phyloP scores from a whole-genome alignment of 2,329 filamentous ascomycete genomes.

The Fusarium sp. region DNA sequence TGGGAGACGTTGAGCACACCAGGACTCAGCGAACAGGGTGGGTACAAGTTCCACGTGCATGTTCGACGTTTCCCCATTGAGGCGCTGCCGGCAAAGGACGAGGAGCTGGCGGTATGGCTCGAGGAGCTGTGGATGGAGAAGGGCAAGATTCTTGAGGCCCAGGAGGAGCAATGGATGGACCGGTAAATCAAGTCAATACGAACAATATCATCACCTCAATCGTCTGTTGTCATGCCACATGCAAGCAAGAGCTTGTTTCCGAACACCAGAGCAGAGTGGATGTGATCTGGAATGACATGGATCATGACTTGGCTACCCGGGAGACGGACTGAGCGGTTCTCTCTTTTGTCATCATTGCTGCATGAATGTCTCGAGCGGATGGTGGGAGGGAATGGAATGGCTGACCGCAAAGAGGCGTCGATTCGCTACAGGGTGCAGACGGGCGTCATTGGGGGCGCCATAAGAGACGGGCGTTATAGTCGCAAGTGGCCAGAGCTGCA shows the following conservation, averaged over 20 bases:
- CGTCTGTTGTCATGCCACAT: not conserved
- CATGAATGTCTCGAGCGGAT: slow-evolving; percentile 1
- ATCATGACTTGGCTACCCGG: not conserved
- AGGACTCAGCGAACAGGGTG: slow-evolving; percentile 49
- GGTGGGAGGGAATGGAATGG: slow-evolving; percentile 19
- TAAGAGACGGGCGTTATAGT: slow-evolving; percentile 20
- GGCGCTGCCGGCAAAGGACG: slow-evolving; percentile 57
- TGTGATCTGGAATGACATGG: not conserved
- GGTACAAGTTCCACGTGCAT: slow-evolving; percentile 60
- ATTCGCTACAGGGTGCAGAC: slow-evolving; percentile 21
- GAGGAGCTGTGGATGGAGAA: slow-evolving; percentile 63
- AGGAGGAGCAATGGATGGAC: slow-evolving; percentile 30
- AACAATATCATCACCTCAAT: not conserved
- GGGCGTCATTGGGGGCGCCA: slow-evolving; percentile 16
- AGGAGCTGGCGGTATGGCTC: slow-evolving; percentile 59
- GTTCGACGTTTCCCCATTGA: slow-evolving; percentile 58
- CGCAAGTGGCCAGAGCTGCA: slow-evolving; percentile 15
- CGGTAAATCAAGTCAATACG: not conserved
- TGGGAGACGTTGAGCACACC: slow-evolving; percentile 59
- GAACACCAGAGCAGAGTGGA: not conserved
- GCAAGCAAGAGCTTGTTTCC: not conserved
- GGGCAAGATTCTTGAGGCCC: slow-evolving; percentile 57
- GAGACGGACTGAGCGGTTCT: not conserved
- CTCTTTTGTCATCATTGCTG: slow-evolving; percentile 12
- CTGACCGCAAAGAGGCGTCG: slow-evolving; percentile 7